A percentile compares a stretch with the other conserved stretches of the same genome.
phyloP scores from a whole-genome alignment of 805 yeast genomes.

The Maudiozyma barnettii region DNA sequence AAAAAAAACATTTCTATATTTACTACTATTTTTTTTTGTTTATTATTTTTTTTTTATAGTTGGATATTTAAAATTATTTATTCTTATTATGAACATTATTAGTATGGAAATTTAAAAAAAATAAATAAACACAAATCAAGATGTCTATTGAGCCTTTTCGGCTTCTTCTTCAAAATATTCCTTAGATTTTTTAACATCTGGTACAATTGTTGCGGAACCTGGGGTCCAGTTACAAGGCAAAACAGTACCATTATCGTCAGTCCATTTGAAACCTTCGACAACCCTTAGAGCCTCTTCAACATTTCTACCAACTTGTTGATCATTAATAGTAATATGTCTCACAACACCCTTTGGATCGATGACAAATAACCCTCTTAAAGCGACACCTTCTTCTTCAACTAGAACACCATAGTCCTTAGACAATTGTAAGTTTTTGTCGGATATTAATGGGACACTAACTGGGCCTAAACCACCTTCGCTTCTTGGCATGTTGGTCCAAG shows the following conservation, averaged over 20 bases:
- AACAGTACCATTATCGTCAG: conserved; percentile 97
- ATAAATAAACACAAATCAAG: no score
- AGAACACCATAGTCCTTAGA: conserved; percentile 96
- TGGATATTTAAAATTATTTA: no score
- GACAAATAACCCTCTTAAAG: conserved; percentile 95
- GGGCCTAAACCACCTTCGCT: conserved; percentile 97
- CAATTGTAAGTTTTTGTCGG: conserved; percentile 94
- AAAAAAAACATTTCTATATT: no score
- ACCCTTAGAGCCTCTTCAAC: conserved; percentile 96
- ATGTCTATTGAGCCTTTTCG: conserved; percentile 18
- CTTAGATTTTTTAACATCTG: conserved; percentile 68
- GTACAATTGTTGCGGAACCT: conserved; percentile 87
- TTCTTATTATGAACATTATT: no score
- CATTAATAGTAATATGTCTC: conserved; percentile 97
- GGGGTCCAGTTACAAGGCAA: conserved; percentile 99
- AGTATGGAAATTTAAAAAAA: no score
- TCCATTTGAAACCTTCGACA: conserved; percentile 98
- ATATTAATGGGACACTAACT: conserved; percentile 85
- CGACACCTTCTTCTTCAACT: conserved; percentile 91
- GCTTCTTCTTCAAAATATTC: conserved; percentile 64
- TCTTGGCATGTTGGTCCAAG: conserved; percentile 96
- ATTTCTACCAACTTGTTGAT: conserved; percentile 97
- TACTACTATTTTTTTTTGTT: no score
- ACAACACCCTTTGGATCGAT: conserved; percentile 92
- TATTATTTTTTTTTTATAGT: no score